phyloP scores from a whole-genome alignment of 495 filamentous ascomycete genomes.

The Extremus antarcticus region DNA sequence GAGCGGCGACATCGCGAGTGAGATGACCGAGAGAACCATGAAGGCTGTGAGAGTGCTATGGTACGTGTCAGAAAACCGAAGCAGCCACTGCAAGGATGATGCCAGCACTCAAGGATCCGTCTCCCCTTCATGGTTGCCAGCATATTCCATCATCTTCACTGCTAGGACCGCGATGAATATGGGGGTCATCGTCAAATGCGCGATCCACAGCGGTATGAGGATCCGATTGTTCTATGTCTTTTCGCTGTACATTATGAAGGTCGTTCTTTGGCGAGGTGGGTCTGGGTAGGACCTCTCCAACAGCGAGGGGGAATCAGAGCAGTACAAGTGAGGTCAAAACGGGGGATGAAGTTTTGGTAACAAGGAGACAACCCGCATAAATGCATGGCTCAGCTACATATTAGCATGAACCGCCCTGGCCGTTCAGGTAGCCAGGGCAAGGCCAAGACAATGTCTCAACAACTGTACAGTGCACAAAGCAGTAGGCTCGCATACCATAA shows the following conservation, averaged over 20 bases:
- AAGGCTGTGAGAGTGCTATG: background rate
- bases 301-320: background rate
- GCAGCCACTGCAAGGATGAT: background rate
- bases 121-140: background rate
- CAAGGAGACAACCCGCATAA: too few relatives aligned
- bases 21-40: background rate
- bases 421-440: too few relatives aligned
- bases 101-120: background rate
- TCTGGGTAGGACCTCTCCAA: background rate
- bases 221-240: background rate
- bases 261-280: background rate
- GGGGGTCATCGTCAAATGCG: background rate
- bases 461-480: too few relatives aligned
- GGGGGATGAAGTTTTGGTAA: too few relatives aligned
- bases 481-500: too few relatives aligned
- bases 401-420: too few relatives aligned
- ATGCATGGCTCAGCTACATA: too few relatives aligned
- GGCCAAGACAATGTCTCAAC: too few relatives aligned
- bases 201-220: background rate
- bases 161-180: background rate
- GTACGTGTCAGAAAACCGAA: background rate
- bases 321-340: background rate
- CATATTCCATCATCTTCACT: background rate
- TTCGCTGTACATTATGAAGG: background rate
- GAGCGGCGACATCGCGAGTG: background rate